Evolutionary conservation across 1,284 basidiomycete species (phyloP).

Genomic region (Leccinum angustisporum): DNA sequence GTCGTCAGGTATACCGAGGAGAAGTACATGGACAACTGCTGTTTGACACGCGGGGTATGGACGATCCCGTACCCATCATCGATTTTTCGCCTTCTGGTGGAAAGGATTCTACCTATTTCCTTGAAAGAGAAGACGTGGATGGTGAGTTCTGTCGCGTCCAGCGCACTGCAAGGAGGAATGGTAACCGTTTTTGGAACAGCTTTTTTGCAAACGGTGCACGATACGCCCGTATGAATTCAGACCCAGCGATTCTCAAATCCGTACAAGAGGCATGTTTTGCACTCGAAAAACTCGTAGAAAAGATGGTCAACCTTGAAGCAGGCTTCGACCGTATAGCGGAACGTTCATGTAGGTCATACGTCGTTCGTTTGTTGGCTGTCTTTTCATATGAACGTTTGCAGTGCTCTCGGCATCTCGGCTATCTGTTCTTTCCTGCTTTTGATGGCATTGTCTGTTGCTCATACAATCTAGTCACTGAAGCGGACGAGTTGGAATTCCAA

Average conservation of each 20-base stretch:
- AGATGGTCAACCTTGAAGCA: slow-evolving; percentile 74
- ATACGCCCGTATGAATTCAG: slow-evolving; percentile 49
- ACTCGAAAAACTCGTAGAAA: slow-evolving; percentile 66
- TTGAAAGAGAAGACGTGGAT: slow-evolving; percentile 73
- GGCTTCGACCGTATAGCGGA: slow-evolving; percentile 82
- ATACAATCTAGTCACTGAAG: slow-evolving; percentile 54
- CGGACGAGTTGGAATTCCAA: slow-evolving; percentile 67
- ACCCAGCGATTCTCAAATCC: slow-evolving; percentile 50
- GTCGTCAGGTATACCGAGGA: slow-evolving; percentile 74
- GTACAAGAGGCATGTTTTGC: slow-evolving; percentile 59
- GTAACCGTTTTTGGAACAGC: slow-evolving; percentile 38
- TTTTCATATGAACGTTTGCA: slow-evolving; percentile 11
- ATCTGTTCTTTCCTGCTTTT: slow-evolving; percentile 37
- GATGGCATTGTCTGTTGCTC: slow-evolving; percentile 4
- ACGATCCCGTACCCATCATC: slow-evolving; percentile 71
- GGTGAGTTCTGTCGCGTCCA: slow-evolving; percentile 45
- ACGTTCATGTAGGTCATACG: slow-evolving; percentile 59
- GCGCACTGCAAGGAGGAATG: neutral
- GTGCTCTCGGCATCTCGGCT: slow-evolving; percentile 74
- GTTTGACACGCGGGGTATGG: slow-evolving; percentile 74
- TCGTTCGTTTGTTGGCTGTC: slow-evolving; percentile 3
- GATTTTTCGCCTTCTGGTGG: slow-evolving; percentile 72
- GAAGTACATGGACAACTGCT: slow-evolving; percentile 81
- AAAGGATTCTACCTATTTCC: slow-evolving; percentile 53
- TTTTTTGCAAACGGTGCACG: slow-evolving; percentile 62